phyloP scores from a whole-genome alignment of 2,329 filamentous ascomycete species.

The Dryadomyces quercus-mongolicae region DNA sequence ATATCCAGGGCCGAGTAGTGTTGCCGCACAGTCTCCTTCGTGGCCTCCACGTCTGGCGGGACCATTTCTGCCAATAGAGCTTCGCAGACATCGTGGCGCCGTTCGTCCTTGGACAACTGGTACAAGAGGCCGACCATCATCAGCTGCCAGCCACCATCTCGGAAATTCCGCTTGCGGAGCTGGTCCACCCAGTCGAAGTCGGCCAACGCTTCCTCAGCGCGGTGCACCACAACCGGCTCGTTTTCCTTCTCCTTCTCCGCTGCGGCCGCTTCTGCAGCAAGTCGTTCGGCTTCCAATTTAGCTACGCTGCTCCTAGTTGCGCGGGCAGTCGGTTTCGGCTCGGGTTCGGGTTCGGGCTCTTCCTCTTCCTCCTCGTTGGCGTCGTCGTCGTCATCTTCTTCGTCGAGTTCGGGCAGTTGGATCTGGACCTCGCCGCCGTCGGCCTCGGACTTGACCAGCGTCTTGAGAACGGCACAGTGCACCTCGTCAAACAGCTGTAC shows the following conservation, averaged over 20 bases:
- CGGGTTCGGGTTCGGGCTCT: slow-evolving; percentile 50
- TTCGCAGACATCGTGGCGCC: slow-evolving; percentile 61
- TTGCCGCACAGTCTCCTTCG: slow-evolving; percentile 56
- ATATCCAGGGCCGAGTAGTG: slow-evolving; percentile 70
- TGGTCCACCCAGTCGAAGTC: slow-evolving; percentile 77
- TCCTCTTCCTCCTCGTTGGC: slow-evolving; percentile 47
- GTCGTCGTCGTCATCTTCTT: slow-evolving; percentile 56
- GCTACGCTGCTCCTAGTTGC: slow-evolving; percentile 79
- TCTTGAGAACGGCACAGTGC: slow-evolving; percentile 82
- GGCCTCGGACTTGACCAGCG: slow-evolving; percentile 63
- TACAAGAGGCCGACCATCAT: slow-evolving; percentile 80
- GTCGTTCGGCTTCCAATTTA: slow-evolving; percentile 61
- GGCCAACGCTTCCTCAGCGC: slow-evolving; percentile 63
- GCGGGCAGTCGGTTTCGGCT: slow-evolving; percentile 52
- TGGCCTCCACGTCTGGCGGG: slow-evolving; percentile 64
- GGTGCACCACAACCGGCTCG: slow-evolving; percentile 43
- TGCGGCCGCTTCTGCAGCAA: slow-evolving; percentile 47
- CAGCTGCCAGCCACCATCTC: slow-evolving; percentile 80
- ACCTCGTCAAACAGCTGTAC: slow-evolving; percentile 84
- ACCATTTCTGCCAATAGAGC: slow-evolving; percentile 71
- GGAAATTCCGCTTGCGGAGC: slow-evolving; percentile 71
- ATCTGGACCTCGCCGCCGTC: slow-evolving; percentile 72
- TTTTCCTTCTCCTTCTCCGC: slow-evolving; percentile 36
- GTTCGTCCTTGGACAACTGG: slow-evolving; percentile 67
- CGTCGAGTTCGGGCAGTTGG: slow-evolving; percentile 61